These are phyloP conservation scores for Phytophthora palmivora DNA, from an alignment of 352 stramenopile genomes.

Conservation along the genomic window DNA sequence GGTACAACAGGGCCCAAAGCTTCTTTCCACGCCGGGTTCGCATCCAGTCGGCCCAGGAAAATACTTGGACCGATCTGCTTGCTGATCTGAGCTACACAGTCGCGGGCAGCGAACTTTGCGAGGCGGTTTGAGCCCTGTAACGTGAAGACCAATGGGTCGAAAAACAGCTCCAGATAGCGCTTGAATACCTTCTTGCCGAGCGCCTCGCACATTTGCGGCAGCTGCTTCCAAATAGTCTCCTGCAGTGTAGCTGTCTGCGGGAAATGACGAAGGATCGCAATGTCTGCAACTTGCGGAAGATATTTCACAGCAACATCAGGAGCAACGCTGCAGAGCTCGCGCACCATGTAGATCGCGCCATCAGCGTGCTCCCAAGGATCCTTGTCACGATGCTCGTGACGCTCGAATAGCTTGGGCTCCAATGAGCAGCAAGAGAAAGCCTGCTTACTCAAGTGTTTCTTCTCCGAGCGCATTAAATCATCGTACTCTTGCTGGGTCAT, in stretches of 20 bases:
- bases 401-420: slow-evolving; percentile 94
- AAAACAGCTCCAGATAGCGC: slow-evolving; percentile 83
- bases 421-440: slow-evolving; percentile 96
- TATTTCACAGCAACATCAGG: slow-evolving; percentile 59
- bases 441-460: slow-evolving; percentile 93
- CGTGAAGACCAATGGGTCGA: slow-evolving; percentile 86
- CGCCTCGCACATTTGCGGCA: slow-evolving; percentile 72
- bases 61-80: slow-evolving; percentile 86
- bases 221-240: slow-evolving; percentile 88
- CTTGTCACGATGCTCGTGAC: slow-evolving; percentile 84
- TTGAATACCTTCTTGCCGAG: slow-evolving; percentile 89
- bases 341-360: slow-evolving; percentile 95
- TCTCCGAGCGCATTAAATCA: slow-evolving; percentile 90
- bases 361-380: slow-evolving; percentile 96
- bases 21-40: slow-evolving; percentile 67
- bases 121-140: slow-evolving; percentile 75
- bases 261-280: slow-evolving; percentile 80
- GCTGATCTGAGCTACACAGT: slow-evolving; percentile 80
- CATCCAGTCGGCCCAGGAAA: slow-evolving; percentile 80
- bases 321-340: slow-evolving; percentile 87
- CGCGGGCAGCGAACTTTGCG: slow-evolving; percentile 71
- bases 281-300: slow-evolving; percentile 69
- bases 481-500: slow-evolving; percentile 95
- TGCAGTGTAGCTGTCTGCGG: slow-evolving; percentile 78
- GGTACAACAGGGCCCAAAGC: slow-evolving; percentile 54